These are phyloP conservation scores for Usnea hakonensis DNA, from an alignment of 495 filamentous ascomycete species.

Conservation along the genomic window DNA sequence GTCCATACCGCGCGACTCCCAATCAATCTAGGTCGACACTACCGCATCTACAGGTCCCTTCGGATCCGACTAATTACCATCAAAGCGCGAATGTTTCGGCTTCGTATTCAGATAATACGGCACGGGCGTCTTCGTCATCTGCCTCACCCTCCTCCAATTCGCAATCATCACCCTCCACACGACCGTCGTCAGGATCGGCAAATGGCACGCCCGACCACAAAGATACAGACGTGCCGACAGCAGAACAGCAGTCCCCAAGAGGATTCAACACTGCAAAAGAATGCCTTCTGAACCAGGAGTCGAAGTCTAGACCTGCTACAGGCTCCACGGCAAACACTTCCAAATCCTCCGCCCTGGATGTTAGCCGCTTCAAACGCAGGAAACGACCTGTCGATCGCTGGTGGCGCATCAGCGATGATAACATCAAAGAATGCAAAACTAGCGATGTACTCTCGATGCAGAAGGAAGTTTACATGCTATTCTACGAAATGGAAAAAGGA, in stretches of 20 bases:
- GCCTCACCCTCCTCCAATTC: slow-evolving; percentile 35
- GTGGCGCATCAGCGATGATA: slow-evolving; percentile 99
- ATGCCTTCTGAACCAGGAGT: background rate
- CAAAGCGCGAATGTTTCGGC: slow-evolving; percentile 15
- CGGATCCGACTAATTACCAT: slow-evolving; percentile 1
- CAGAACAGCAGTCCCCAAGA: background rate
- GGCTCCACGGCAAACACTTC: slow-evolving; percentile 5
- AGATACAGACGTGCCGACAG: background rate
- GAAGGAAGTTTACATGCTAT: slow-evolving; percentile 89
- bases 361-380: slow-evolving; percentile 26
- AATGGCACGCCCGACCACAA: background rate
- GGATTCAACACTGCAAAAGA: background rate
- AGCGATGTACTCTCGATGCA: slow-evolving; percentile 89
- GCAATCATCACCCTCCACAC: slow-evolving; percentile 21
- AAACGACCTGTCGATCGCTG: slow-evolving; percentile 65
- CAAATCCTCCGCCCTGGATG: slow-evolving; percentile 13
- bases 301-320: background rate
- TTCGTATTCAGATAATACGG: slow-evolving; percentile 8
- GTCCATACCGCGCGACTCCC: slow-evolving; percentile 56
- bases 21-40: slow-evolving; percentile 34
- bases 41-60: slow-evolving; percentile 36
- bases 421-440: slow-evolving; percentile 88
- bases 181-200: slow-evolving; percentile 16
- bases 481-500: slow-evolving; percentile 71
- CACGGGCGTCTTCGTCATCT: slow-evolving; percentile 20